Conservation (phyloP, 805 yeast species). For the Ogataea degrootiae region DNA sequence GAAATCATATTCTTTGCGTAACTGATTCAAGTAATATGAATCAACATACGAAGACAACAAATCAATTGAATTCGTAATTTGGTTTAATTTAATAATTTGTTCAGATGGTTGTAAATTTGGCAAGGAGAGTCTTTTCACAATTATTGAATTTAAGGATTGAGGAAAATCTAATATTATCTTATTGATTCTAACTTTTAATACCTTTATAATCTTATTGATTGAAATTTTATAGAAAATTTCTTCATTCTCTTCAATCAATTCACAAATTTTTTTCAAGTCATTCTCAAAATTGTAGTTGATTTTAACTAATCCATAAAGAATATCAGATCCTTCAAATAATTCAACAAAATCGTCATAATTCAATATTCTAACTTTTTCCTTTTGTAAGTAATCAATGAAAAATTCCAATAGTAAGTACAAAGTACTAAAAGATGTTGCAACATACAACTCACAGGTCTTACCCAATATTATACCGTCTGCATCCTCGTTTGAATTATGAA, state of each 20-base stretch:
- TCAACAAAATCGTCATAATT: conserved; percentile 40
- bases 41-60: conserved; percentile 43
- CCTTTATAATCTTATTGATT: conserved; percentile 32
- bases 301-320: conserved; percentile 16
- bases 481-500: conserved; percentile 19
- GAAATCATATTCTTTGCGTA: conserved; percentile 21
- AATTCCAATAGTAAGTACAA: conserved; percentile 36
- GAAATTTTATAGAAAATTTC: conserved; percentile 43
- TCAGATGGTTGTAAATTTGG: conserved; percentile 29
- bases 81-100: conserved; percentile 32
- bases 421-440: conserved; percentile 37
- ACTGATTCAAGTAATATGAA: conserved; percentile 23
- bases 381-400: conserved; percentile 26
- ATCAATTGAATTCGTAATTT: conserved; percentile 39
- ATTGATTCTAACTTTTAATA: conserved; percentile 35
- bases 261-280: conserved; percentile 33
- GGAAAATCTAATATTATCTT: conserved; percentile 37
- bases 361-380: conserved; percentile 29
- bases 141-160: conserved; percentile 13
- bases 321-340: conserved; percentile 24
- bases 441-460: conserved; percentile 33
- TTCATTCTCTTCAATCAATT: conserved; percentile 38
- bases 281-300: conserved; percentile 19
- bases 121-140: conserved; percentile 14
- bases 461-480: conserved; percentile 36